phyloP scores from a whole-genome alignment of 805 yeast species.

The Groenewaldozyma tartarivorans region DNA sequence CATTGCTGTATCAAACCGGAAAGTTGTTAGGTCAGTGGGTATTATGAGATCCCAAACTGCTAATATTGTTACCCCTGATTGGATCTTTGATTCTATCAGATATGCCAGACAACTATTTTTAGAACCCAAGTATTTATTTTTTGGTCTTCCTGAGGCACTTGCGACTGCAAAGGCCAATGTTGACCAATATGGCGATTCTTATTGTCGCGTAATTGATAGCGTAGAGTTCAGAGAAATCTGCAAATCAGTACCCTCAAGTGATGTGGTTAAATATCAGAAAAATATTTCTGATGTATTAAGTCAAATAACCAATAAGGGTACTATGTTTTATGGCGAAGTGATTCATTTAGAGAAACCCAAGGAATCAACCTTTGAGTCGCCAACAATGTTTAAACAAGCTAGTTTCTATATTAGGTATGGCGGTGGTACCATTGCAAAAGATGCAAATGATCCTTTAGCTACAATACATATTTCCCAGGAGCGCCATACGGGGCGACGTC shows the following conservation, averaged over 20 bases:
- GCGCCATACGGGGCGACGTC: too few relatives aligned
- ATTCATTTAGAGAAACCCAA: too few relatives aligned
- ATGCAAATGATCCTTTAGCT: too few relatives aligned
- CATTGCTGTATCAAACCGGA: slow-evolving; percentile 18
- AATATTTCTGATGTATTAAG: too few relatives aligned
- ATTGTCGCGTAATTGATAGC: slow-evolving; percentile 26
- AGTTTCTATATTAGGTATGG: too few relatives aligned
- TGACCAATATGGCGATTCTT: slow-evolving; percentile 61
- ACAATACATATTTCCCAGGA: too few relatives aligned
- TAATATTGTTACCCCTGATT: slow-evolving; percentile 55
- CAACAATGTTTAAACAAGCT: too few relatives aligned
- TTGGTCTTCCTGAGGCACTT: slow-evolving; percentile 26
- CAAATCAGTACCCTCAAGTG: too few relatives aligned
- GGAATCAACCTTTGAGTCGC: too few relatives aligned
- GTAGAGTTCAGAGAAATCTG: slow-evolving; percentile 17
- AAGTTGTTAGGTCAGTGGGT: slow-evolving; percentile 31
- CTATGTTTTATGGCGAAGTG: neutral
- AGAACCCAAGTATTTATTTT: slow-evolving; percentile 52
- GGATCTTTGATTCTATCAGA: slow-evolving; percentile 62
- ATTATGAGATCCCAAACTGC: slow-evolving; percentile 36
- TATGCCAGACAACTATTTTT: slow-evolving; percentile 35
- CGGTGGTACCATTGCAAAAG: too few relatives aligned
- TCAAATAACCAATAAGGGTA: too few relatives aligned
- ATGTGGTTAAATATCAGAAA: too few relatives aligned
- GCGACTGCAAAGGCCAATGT: slow-evolving; percentile 27